Base-by-base conservation (phyloP, 306 rosid genomes). In the Vigna angularis region DNA sequence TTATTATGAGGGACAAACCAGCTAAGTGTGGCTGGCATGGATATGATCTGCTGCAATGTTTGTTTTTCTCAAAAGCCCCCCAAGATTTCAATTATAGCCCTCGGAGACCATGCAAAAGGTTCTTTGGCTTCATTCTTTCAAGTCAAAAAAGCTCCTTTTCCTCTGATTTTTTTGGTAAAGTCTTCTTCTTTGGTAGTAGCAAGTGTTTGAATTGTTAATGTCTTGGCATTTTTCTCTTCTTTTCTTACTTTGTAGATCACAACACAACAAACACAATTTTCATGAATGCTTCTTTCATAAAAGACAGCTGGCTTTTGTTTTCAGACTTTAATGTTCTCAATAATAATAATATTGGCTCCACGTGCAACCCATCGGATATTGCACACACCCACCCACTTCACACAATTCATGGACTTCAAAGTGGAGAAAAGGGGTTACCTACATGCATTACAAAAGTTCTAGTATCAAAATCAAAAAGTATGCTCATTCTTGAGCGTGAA, bases 31-130 rank as follows among this genome's bases (percentile, higher is more conserved):
- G 90, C 88, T 93, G 96, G 88, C 91, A 79, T 55, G 77, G 74
- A 79, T 72, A 70, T 82, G 85, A 66, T 72, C 40, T 67, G 67
- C 67, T 77, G 81, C 82, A 32, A 70, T 70, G 83, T 76, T 74
- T 81, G 82, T 84, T 87, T 86, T 66, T 82, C 89, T 89, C 84
- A 89, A 93, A 90, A 90, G 92, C 82, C 86, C 83, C 90, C 83
- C 65, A 49, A 70, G 82, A 86, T 85, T 77, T 86, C 88, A 91
- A 94, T 94, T 79, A 93, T 91, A 75, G 20, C 77, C 79, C 97
- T 94, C 69, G 94, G 91, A 94, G 97, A 92, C 97, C 97, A 92
- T 94, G 97, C 93, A 92, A 94, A 94, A 94, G 91, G 12, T 78
- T 82, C 80, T 87, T 91, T 88, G 88, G 87, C 90, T 81, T 79